Percentiles rank a stretch among this genome's conserved stretches.
Evolutionary conservation across 495 filamentous ascomycete genomes (phyloP).

Genomic region (Aspergillus mulundensis): DNA sequence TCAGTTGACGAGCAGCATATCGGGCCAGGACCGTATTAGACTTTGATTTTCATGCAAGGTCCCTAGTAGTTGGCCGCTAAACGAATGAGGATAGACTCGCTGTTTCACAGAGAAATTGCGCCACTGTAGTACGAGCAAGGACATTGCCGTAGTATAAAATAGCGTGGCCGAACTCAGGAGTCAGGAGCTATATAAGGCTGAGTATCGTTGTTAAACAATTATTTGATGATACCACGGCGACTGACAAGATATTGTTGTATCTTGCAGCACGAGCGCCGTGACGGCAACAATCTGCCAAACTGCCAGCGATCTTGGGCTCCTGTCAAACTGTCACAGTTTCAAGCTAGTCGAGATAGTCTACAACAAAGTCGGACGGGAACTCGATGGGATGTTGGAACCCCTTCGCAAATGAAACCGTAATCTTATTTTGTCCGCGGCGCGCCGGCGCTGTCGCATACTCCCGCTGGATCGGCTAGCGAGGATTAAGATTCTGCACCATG

Average conservation of each 20-base stretch:
- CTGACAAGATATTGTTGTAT: too few relatives aligned
- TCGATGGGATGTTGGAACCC: background rate
- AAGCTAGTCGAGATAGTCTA: background rate
- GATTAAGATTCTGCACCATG: background rate
- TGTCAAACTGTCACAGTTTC: background rate
- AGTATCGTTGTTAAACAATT: background rate
- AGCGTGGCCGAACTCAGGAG: background rate
- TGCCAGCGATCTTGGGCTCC: background rate
- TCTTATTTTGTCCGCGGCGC: background rate
- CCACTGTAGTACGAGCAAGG: background rate
- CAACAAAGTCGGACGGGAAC: background rate
- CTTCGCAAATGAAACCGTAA: background rate
- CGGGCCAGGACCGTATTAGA: background rate
- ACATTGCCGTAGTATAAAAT: background rate
- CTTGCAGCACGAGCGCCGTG: too few relatives aligned
- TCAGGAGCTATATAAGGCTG: background rate
- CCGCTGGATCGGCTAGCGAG: background rate
- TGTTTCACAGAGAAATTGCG: background rate
- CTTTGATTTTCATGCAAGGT: background rate
- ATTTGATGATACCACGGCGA: background rate
- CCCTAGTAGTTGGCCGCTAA: background rate
- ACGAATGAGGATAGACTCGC: background rate
- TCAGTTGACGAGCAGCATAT: background rate
- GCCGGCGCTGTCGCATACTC: background rate
- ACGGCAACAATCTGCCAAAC: too few relatives aligned